Percentiles rank a stretch among this genome's conserved stretches.
Conservation (phyloP, 2,329 filamentous ascomycete genomes). For the Monosporascus sp. region DNA sequence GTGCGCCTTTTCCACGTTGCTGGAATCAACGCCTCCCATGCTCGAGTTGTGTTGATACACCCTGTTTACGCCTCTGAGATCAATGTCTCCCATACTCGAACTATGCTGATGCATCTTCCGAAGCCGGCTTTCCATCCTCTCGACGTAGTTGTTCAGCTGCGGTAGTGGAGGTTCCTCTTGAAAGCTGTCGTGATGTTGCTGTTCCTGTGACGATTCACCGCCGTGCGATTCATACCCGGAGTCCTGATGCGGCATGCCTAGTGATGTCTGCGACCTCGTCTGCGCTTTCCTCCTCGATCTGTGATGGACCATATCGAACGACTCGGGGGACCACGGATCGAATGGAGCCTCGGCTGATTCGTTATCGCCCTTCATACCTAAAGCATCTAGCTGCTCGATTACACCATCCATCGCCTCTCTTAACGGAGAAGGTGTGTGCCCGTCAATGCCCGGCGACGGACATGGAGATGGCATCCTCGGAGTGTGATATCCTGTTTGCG, state of each 20-base stretch:
- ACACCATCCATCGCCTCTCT: slow-evolving; percentile 97
- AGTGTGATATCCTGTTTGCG: slow-evolving; percentile 41
- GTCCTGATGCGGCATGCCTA: slow-evolving; percentile 61
- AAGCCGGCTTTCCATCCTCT: slow-evolving; percentile 84
- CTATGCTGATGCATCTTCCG: slow-evolving; percentile 63
- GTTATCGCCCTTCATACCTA: slow-evolving; percentile 58
- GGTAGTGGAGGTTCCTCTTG: slow-evolving; percentile 54
- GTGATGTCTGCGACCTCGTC: slow-evolving; percentile 63
- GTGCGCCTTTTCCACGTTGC: slow-evolving; percentile 50
- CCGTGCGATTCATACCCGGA: slow-evolving; percentile 57
- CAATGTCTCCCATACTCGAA: slow-evolving; percentile 33
- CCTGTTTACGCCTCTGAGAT: slow-evolving; percentile 26
- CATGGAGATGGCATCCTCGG: slow-evolving; percentile 57
- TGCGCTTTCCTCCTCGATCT: slow-evolving; percentile 31
- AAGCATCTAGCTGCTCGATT: slow-evolving; percentile 88
- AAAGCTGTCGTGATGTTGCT: slow-evolving; percentile 34
- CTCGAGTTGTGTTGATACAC: slow-evolving; percentile 59
- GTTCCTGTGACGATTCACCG: slow-evolving; percentile 47
- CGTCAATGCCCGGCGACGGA: slow-evolving; percentile 61
- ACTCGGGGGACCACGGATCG: slow-evolving; percentile 87
- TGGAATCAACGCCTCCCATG: slow-evolving; percentile 15
- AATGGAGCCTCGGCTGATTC: slow-evolving; percentile 53
- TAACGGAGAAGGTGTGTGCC: slow-evolving; percentile 82
- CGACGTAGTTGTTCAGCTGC: slow-evolving; percentile 78
- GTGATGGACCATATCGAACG: slow-evolving; percentile 58